Percentiles rank a stretch among this genome's conserved stretches.
phyloP scores from a whole-genome alignment of 495 filamentous ascomycete species.

The Penicillium silybi region DNA sequence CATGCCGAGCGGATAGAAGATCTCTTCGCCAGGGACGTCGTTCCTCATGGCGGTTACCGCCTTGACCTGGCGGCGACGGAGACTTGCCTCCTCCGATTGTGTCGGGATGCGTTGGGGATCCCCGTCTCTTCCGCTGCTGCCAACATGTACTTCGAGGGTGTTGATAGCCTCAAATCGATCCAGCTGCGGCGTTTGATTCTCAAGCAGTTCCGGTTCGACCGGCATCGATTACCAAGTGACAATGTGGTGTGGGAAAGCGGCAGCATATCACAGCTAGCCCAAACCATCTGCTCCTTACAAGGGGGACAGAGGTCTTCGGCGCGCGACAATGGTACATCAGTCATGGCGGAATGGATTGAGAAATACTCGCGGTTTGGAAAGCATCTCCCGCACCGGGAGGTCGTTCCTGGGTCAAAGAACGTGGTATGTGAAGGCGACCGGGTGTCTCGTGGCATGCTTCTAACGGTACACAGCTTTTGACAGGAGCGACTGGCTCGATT shows the following conservation, averaged over 20 bases:
- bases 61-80: constrained; percentile 38
- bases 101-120: constrained; percentile 37
- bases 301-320: too few relatives aligned
- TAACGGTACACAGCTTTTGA: constrained; percentile 45
- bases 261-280: constrained; percentile 42
- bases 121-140: constrained; percentile 31
- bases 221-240: constrained; percentile 16
- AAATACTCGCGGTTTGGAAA: too few relatives aligned
- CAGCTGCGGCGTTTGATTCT: constrained; percentile 51
- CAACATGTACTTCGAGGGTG: constrained; percentile 52
- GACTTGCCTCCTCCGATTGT: constrained; percentile 38
- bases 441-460: background rate
- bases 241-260: constrained; percentile 54
- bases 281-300: constrained; percentile 26
- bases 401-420: constrained; percentile 24
- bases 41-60: constrained; percentile 23
- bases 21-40: constrained; percentile 39
- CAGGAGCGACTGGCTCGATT: constrained; percentile 58
- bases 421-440: constrained; percentile 32
- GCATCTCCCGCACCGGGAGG: background rate
- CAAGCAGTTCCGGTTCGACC: constrained; percentile 37
- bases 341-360: too few relatives aligned
- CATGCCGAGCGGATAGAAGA: constrained; percentile 46
- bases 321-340: too few relatives aligned
- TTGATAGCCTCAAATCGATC: constrained; percentile 60